These are phyloP conservation scores for Takakia lepidozioides DNA, from an alignment of 225 moss, liverwort and hornwort species.

Conservation along the genomic window DNA sequence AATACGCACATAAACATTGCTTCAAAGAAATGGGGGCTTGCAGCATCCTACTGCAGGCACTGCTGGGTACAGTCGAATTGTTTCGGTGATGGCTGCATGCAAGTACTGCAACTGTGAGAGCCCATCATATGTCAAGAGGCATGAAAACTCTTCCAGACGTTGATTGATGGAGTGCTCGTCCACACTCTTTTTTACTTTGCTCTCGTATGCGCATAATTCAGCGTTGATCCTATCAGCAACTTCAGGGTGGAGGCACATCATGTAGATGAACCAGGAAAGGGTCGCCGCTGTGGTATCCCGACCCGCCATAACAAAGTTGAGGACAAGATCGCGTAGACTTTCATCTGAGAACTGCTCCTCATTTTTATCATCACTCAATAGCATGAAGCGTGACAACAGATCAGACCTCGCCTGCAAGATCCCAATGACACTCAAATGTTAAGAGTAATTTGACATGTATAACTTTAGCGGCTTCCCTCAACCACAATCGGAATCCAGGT, in stretches of 20 bases:
- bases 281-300: neutral
- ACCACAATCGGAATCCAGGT: too few relatives aligned
- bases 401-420: too few relatives aligned
- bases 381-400: too few relatives aligned
- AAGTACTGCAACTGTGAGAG: neutral
- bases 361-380: too few relatives aligned
- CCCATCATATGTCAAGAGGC: neutral
- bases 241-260: neutral
- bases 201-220: neutral
- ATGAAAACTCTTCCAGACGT: neutral
- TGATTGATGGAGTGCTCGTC: neutral
- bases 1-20: too few relatives aligned
- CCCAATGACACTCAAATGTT: too few relatives aligned
- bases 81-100: neutral
- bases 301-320: neutral
- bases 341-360: too few relatives aligned
- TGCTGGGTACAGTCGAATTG: neutral
- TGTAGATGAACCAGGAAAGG: neutral
- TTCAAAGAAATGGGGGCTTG: too few relatives aligned
- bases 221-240: neutral
- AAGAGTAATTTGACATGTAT: too few relatives aligned
- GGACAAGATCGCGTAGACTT: neutral
- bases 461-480: too few relatives aligned
- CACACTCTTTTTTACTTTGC: neutral
- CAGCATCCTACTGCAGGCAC: too few relatives aligned